Conservation (phyloP, 352 stramenopile genomes). For the Phytophthora boehmeriae region DNA sequence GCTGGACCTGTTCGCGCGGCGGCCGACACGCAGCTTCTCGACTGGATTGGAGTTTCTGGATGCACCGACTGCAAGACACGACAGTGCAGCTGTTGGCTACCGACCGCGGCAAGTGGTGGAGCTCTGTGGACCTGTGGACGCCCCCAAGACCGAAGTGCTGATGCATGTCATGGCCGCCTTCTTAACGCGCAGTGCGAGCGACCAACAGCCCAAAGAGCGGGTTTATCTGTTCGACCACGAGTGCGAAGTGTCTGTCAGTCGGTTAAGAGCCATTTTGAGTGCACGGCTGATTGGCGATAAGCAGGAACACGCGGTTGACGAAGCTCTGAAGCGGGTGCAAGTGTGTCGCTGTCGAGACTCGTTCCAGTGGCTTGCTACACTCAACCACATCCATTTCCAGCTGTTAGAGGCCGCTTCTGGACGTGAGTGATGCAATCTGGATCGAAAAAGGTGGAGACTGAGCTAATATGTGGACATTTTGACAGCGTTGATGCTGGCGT, state of each 20-base stretch:
- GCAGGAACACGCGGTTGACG: slow-evolving; percentile 20
- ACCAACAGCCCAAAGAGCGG: slow-evolving; percentile 35
- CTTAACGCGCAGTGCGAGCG: slow-evolving; percentile 31
- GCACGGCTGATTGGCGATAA: slow-evolving; percentile 14
- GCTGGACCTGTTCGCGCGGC: slow-evolving; percentile 75
- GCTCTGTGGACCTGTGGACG: slow-evolving; percentile 47
- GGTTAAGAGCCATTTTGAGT: slow-evolving; percentile 14
- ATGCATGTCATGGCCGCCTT: slow-evolving; percentile 66
- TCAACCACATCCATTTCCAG: slow-evolving; percentile 76
- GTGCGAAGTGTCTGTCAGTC: slow-evolving; percentile 33
- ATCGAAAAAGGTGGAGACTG: slow-evolving; percentile 4
- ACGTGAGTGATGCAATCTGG: slow-evolving; percentile 36
- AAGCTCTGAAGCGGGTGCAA: slow-evolving; percentile 41
- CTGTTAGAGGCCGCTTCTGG: slow-evolving; percentile 49
- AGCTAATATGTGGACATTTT: background rate
- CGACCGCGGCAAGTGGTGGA: slow-evolving; percentile 69
- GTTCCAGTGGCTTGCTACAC: slow-evolving; percentile 75
- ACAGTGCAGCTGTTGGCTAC: slow-evolving; percentile 37
- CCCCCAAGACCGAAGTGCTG: slow-evolving; percentile 52
- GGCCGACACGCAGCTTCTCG: slow-evolving; percentile 52
- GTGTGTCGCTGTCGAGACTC: slow-evolving; percentile 64
- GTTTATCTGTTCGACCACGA: slow-evolving; percentile 79
- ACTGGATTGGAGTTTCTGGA: slow-evolving; percentile 65
- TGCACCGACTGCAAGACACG: slow-evolving; percentile 31
- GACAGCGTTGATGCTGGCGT: slow-evolving; percentile 58